Evolutionary conservation across 2,329 filamentous ascomycete species (phyloP), one percentile per base, ranked within the genome.

Genomic region (Fusarium agapanthi): DNA sequence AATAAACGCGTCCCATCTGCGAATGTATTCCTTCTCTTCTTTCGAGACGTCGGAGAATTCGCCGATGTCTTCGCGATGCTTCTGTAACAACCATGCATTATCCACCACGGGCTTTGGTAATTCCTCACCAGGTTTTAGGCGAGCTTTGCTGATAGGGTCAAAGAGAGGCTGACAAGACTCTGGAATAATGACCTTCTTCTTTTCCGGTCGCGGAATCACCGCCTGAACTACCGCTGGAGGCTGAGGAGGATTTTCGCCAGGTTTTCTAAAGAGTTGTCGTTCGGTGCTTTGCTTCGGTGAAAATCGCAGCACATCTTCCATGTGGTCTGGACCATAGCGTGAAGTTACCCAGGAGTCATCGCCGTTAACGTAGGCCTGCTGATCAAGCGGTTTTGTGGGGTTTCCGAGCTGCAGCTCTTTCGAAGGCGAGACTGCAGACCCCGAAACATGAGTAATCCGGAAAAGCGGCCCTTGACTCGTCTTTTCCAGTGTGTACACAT

Each of bases 1-100:
- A 51, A 89, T 85, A 72, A 87, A 89, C 3, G 84, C 82, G 67
- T 90, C 88, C 88, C 88, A 90, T 69, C 87, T 86, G 72, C 84
- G 83, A 61, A 90, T 87, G 65, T 87, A 90, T 68, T 89, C 88
- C 76, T 87, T 88, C 75, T 90, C 88, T 22, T 84, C 81, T 6
- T 81, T 76, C 18, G 85, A 85, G 32, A 90, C 84, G 71, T 90
- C 88, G 14, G 84, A 86, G 74, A 88, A 90, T 69, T 90, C 88
- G 34, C 84, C 82, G 60, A 90, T 85, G 59, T 85, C 86, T 63
- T 90, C 87, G 13, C 86, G 84, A 66, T 90, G 88, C 78, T 89
- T 90, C 69, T 89, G 87, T 35, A 88, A 83, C 13, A 89, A 82
- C 88, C 88, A 90, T 28, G 81, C 80, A 63, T 85, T 84, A 74